Evolutionary conservation across 2,329 filamentous ascomycete species (phyloP), one percentile per base, ranked within the genome.

Genomic region (Keithomyces neogunnii): DNA sequence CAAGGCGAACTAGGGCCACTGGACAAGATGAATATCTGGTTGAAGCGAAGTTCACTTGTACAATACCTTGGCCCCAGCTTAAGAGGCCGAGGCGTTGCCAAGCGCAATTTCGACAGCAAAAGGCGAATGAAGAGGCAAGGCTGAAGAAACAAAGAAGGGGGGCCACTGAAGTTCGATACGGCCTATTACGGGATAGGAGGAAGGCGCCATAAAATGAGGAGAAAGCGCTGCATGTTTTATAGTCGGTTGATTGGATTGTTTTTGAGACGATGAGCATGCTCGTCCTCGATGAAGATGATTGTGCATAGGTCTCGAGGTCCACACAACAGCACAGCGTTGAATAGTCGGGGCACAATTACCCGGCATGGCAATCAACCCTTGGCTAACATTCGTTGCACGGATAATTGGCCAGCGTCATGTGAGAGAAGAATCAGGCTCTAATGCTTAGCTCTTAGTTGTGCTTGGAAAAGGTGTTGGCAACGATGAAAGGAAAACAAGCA

Each of bases 381-480:
- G 19, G 19, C 19, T 19, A 19, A 19, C 19, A 19, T 19, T 19
- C 19, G 19, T 19, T 19, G 19, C 19, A 19, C 19, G 19, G 19
- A 19, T 19, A 19, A 19, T 19, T 19, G 19, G 19, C 19, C 19
- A 19, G 19, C 19, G 19, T 19, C 19, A 19, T 19, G 19, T 19
- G 19, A 19, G 19, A 19, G 19, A 19, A 19, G 19, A 19, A 19
- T 19, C 19, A 5, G 6, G 28, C 7, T 44, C 9, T 44, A 30
- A 35, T 35, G 33, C 33, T 35, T 19, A 19, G 19, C 19, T 19
- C 19, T 51, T 55, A 59, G 38, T 62, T 60, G 44, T 77, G 76
- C 53, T 82, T 83, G 11, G 81, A 82, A 67, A 85, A 85, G 0
- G 81, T 85, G 55, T 82, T 82, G 38, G 82, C 82, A 29, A 85